A percentile compares a stretch with the other conserved stretches of the same genome.
Conservation (phyloP, 78 protist species). For the Dictyostelium firmibasis region DNA sequence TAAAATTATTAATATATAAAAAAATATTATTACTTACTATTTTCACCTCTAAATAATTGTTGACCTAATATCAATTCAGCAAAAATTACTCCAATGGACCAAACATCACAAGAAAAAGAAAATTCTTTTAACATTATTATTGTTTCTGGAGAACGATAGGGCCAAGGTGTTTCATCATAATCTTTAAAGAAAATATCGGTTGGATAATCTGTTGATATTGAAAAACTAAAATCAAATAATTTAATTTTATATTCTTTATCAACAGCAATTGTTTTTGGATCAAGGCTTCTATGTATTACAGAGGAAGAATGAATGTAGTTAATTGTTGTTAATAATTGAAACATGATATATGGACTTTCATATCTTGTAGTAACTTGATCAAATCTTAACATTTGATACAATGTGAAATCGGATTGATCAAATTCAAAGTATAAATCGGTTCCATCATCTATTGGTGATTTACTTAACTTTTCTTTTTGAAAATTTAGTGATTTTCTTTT, state of each 20-base stretch:
- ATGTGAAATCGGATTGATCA: not conserved
- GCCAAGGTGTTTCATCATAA: not conserved
- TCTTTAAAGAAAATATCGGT: not conserved
- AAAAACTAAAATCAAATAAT: not conserved
- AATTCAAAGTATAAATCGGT: not conserved
- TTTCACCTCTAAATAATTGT: not conserved
- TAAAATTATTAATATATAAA: no score
- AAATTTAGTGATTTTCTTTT: not conserved
- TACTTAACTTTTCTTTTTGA: not conserved
- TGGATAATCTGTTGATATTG: not conserved
- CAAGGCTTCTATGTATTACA: not conserved
- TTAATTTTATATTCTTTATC: not conserved
- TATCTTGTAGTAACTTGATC: not conserved
- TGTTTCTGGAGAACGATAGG: not conserved
- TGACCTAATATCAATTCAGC: not conserved
- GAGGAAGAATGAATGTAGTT: not conserved
- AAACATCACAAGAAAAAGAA: not conserved
- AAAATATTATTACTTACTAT: not conserved
- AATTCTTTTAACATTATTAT: not conserved
- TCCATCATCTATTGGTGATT: not conserved
- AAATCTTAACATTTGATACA: not conserved
- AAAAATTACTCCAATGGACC: not conserved
- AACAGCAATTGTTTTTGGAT: not conserved
- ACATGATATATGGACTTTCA: not conserved
- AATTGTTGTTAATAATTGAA: not conserved